Evolutionary conservation across 768 basidiomycete species (phyloP), one percentile per base, ranked within the genome.

Genomic region (Mrakia blollopis): DNA sequence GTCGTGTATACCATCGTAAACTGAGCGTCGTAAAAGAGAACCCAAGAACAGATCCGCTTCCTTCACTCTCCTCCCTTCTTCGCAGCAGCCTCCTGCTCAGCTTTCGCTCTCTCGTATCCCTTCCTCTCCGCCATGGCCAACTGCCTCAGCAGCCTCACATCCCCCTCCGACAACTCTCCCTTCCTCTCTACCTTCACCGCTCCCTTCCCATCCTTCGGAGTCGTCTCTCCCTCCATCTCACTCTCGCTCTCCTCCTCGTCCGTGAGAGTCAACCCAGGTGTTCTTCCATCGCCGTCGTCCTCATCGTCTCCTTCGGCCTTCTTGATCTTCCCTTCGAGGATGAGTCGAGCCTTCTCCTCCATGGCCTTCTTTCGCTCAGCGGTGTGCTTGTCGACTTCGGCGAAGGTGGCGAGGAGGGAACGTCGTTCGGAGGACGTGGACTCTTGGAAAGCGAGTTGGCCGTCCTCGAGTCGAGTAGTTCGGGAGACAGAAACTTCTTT

Each of bases 381-480:
- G 0, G 77, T 69, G 47, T 74, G 39, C 37, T 44, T 61, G 37
- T 74, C 68, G 39, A 78, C 44, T 13, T 57, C 73, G 16, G 63
- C 54, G 28, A 73, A 78, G 10, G 39, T 37, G 10, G n/a, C 28
- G 25, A 78, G 57, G 21, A 78, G 35, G 11, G 30, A n/a, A 7
- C n/a, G 32, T 23, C 72, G 72, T 4, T 44, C 52, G 16, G 35
- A 25, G 3, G 61, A 30, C 3, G 52, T 44, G 16, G 54, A 37
- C 3, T 23, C 7, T 37, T 73, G 37, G 37, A 70, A 63, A 3
- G 77, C 77, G 14, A 35, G 83, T 9, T 82, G 67, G 6, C 87
- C 87, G 74, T 87, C 85, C 10, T 82, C 81, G 21, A 86, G 82
- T 37, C 86, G 83, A 18, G 84, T 85, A n/a, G 79, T 70, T 11